Evolutionary conservation across 1,284 basidiomycete genomes (phyloP).

Genomic region (Ceratobasidium sp.): DNA sequence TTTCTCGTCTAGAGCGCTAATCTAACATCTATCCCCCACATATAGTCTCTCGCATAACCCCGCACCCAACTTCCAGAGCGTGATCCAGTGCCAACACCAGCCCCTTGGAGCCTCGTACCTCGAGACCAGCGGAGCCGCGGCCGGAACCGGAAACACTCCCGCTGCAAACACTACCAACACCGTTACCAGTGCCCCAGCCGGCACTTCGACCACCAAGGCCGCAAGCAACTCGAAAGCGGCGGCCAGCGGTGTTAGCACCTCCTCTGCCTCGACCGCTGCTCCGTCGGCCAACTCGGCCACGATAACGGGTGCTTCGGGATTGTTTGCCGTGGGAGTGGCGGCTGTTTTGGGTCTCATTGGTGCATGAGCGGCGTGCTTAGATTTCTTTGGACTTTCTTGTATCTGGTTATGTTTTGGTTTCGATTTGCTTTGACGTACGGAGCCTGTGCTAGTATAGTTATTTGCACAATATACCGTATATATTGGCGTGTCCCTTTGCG

Average conservation of each 20-base stretch:
- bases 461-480: too few relatives aligned
- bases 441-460: neutral
- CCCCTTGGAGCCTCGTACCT: constrained; percentile 65
- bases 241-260: neutral
- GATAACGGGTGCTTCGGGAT: neutral
- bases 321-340: neutral
- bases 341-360: neutral
- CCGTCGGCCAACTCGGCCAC: neutral
- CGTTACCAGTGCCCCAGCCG: neutral
- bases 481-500: too few relatives aligned
- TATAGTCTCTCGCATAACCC: constrained; percentile 58
- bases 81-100: constrained; percentile 71
- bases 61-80: constrained; percentile 54
- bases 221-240: neutral
- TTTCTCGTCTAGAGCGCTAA: neutral
- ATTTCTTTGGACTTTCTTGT: neutral
- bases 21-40: neutral
- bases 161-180: constrained; percentile 54
- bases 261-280: neutral
- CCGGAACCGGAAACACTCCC: neutral
- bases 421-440: neutral
- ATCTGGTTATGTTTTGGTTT: neutral
- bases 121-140: constrained; percentile 49
- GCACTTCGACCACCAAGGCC: neutral
- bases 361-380: neutral